phyloP scores from a whole-genome alignment of 2,329 filamentous ascomycete species.

The Fusarium ramigenum region DNA sequence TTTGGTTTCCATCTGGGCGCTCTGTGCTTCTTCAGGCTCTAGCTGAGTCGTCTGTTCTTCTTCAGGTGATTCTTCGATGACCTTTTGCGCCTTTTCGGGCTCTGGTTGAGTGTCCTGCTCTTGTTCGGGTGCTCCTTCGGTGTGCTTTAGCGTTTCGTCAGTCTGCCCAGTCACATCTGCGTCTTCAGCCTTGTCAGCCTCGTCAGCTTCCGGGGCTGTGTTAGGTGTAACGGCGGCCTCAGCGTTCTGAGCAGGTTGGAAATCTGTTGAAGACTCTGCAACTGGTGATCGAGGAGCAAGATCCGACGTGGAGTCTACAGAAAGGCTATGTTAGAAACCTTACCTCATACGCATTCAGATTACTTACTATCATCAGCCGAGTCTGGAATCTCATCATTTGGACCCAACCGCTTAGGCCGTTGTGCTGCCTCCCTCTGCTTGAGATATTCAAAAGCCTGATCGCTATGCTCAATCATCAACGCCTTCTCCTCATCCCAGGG shows the following conservation, averaged over 20 bases:
- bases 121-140: not conserved
- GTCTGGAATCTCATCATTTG: not conserved
- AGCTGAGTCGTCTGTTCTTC: not conserved
- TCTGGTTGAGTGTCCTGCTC: not conserved
- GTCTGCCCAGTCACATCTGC: not conserved
- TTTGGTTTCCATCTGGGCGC: not conserved
- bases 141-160: not conserved
- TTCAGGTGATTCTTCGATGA: not conserved
- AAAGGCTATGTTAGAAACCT: not conserved
- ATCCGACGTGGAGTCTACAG: not conserved
- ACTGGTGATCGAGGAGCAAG: not conserved
- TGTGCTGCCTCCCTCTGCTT: not conserved
- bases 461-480: not conserved
- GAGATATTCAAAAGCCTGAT: constrained; percentile 5
- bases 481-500: not conserved
- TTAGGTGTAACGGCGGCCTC: not conserved
- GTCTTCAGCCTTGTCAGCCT: not conserved
- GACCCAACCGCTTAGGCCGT: not conserved
- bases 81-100: not conserved
- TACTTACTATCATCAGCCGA: not conserved
- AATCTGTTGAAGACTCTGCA: not conserved
- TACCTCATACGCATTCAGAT: too few relatives aligned
- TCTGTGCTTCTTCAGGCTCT: not conserved
- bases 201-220: not conserved
- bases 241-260: not conserved